Evolutionary conservation across 2,329 filamentous ascomycete genomes (phyloP), one percentile per base, ranked within the genome.

Genomic region (Aureobasidium sp.): DNA sequence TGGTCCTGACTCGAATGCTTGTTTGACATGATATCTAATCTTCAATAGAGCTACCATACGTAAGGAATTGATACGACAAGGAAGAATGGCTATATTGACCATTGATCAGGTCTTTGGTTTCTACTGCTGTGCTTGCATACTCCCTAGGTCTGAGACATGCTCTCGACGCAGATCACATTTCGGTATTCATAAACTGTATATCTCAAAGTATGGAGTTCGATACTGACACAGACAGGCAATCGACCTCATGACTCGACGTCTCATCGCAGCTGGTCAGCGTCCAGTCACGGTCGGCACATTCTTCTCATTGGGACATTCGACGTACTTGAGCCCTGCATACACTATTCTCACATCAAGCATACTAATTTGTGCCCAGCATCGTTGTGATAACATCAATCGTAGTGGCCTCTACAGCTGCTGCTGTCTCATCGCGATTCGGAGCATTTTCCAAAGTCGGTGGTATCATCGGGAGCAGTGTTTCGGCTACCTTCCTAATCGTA

Each of bases 251-350:
- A 97, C 94, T 0, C 83, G 94, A 3, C 86, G 93, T 7, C 83
- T 97, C 29, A 85, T 97, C 39, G 92, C 92, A 0, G 84, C 89
- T 0, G 91, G 91, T n/a, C 90, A 94, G 70, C 84, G 85, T 1
- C 92, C 93, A 2, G 91, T 95, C 11, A 93, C 92, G 0, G 93
- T 97, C 1, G 94, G 93, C 47, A 96, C 91, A 1, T 97, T 90
- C 73, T 97, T 99, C 78, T 93, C 89, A 0, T 82, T 97, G 0
- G 93, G 94, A 0, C 93, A 97, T 75, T 95, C 89, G 29, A 97
- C 93, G 74, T 81, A 70, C 71, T 11, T 11, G 1, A 36, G 64
- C 2, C 39, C 39, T 36, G 7, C 14, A 34, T 5, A 5, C 34
- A 29, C 21, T 16, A 21, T 27, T 30, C 11, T 16, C 16, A 5